Evolutionary conservation across 2,329 filamentous ascomycete genomes (phyloP).

Genomic region (Bipolaris sorokiniana): DNA sequence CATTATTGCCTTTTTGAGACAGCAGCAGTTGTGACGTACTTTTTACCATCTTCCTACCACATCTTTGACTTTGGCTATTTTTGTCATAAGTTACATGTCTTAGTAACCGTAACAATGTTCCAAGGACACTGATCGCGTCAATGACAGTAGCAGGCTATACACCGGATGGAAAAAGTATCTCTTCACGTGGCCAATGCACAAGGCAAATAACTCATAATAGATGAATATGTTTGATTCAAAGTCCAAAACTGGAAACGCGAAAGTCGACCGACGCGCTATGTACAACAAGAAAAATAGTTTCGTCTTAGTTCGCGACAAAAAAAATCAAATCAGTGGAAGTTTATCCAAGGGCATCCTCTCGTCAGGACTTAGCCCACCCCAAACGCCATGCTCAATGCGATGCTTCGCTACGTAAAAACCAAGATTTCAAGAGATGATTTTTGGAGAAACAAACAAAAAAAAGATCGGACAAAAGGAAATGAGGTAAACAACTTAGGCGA

Average conservation of each 20-base stretch:
- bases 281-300: not conserved
- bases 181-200: too few species aligned
- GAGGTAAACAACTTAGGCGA: conserved; percentile 19
- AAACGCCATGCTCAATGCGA: conserved; percentile 1
- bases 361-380: not conserved
- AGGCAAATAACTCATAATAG: too few species aligned
- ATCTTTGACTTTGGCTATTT: not conserved
- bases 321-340: not conserved
- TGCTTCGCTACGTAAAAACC: not conserved
- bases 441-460: not conserved
- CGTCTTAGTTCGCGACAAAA: not conserved
- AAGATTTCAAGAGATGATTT: not conserved
- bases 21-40: not conserved
- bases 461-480: not conserved
- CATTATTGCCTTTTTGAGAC: too few species aligned
- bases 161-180: too few species aligned
- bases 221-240: too few species aligned
- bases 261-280: not conserved
- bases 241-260: not conserved
- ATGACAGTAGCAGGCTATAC: too few species aligned
- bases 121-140: too few species aligned
- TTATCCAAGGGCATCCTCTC: too few species aligned
- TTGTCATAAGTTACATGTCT: not conserved
- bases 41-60: not conserved
- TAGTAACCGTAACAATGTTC: too few species aligned